Base-by-base conservation (phyloP, 1,139 yeast species). In the Kurtzmaniella natalensis region DNA sequence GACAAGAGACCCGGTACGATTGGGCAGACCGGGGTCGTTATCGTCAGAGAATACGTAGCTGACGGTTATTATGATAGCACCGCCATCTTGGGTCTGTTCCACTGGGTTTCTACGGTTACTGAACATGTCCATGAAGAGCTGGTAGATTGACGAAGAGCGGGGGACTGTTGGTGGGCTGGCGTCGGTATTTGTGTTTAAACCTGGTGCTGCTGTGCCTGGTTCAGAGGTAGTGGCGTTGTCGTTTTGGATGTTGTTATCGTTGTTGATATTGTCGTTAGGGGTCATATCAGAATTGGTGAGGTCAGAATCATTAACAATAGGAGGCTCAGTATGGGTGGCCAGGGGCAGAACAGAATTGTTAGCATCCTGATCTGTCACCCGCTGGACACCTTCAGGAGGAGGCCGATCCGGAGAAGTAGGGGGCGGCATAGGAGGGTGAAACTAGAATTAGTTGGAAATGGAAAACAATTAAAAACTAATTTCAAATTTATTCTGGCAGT, bases 341-440 rank as follows among this genome's bases (percentile, higher is more conserved):
- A 6, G 48, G 40, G 2, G 89, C 87, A 47, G n/a, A n/a, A 53
- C 63, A 18, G 85, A 65, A 6, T 54, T 50, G 52, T 84, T 94
- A 21, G 80, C 89, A 47, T 82, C 33, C 30, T 10, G 41, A 68
- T 69, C 1, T 40, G 38, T 2, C 58, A 52, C 3, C 66, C 67
- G 2, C 68, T 47, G 30, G 37, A 18, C 41, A 35, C 11, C 48
- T 43, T 51, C 62, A 66, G 2, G 66, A 34, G 33, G 48, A 51
- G 3, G 70, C 62, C 7, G 43, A 40, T 2, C 41, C 59, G 11
- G 70, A 61, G 26, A 23, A 16, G 11, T 23, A 13, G 26, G 26
- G 5, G 26, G 26, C 14, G 26, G 26, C 26, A 23, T 23, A 4
- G 8, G 11, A 7, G 26, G 7, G 26, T 23, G n/a, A n/a, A n/a